A percentile compares a stretch with the other conserved stretches of the same genome.
These are phyloP conservation scores for Forsythia suspensa DNA, from an alignment of 257 asterid genomes.

Conservation along the genomic window DNA sequence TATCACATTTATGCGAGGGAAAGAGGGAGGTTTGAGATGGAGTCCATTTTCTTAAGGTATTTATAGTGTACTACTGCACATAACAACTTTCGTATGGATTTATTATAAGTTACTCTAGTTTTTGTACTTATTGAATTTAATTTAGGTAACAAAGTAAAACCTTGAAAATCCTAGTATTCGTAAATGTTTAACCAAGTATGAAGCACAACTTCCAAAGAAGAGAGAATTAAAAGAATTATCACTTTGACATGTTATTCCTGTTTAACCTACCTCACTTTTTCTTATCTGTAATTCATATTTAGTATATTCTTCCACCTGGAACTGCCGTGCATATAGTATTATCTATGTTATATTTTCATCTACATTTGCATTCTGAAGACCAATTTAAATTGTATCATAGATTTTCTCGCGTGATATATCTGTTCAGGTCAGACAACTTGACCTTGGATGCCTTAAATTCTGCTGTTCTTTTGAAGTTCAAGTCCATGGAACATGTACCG, in stretches of 20 bases:
- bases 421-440: constrained; percentile 72
- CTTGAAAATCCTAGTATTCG: neutral
- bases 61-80: neutral
- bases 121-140: neutral
- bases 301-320: neutral
- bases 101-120: neutral
- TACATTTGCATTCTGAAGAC: neutral
- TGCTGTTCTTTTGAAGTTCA: constrained; percentile 54
- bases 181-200: neutral
- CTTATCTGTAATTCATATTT: neutral
- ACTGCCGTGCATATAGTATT: neutral
- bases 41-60: constrained; percentile 87
- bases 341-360: neutral
- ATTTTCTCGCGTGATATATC: constrained; percentile 4
- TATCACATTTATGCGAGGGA: constrained; percentile 84
- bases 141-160: neutral
- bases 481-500: constrained; percentile 67
- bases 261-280: neutral
- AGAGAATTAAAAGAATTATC: neutral
- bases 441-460: constrained; percentile 63
- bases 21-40: constrained; percentile 83
- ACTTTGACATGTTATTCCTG: neutral
- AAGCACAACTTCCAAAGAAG: neutral
- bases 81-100: neutral
- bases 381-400: neutral